Evolutionary conservation across 495 filamentous ascomycete species (phyloP), one percentile per base, ranked within the genome.

Genomic region (Penicillium paradoxum): DNA sequence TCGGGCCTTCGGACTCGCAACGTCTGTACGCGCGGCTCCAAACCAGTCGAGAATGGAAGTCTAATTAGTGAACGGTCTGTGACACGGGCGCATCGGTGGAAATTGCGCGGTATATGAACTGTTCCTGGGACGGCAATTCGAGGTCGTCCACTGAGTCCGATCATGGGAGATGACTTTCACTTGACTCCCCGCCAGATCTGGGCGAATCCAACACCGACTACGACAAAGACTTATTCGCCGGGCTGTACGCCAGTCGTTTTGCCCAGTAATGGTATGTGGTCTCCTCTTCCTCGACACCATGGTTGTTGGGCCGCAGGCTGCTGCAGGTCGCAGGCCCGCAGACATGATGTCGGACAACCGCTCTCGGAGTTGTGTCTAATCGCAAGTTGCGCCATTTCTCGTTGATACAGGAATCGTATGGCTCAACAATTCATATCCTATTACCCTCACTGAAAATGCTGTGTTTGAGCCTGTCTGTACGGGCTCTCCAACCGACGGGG

Each of bases 401-500:
- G 2, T 8, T 22, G 29, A 18, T 45, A 24, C 45, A 69, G 86
- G 85, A 11, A 63, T 83, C 32, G 60, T 89, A 11, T 77, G 77
- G 49, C 60, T 90, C 41, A 77, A 79, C 47, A 77, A 78, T 46
- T 72, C 79, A 39, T 77, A 76, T 17, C 59, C 78, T 36, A 65
- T 88, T 30, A 86, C 83, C 6, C 75, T 91, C 51, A 78, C 74
- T 19, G 73, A 74, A 49, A 80, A 83, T 56, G 84, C 80, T 36
- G 68, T 84, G 21, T 89, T 79, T 57, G 79, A 80, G 46, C 86
- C 85, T 5, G 59, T 77, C 15, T 89, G 86, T 60, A 81, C 83
- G 4, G 69, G 71, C 33, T 53, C 58, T 15, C 46, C 61, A 1
- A 51, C 61, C 9, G 57, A 66, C 6, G 64, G 59, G 6, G 42